phyloP scores from a whole-genome alignment of 257 asterid species.

The Gardenia jasminoides region DNA sequence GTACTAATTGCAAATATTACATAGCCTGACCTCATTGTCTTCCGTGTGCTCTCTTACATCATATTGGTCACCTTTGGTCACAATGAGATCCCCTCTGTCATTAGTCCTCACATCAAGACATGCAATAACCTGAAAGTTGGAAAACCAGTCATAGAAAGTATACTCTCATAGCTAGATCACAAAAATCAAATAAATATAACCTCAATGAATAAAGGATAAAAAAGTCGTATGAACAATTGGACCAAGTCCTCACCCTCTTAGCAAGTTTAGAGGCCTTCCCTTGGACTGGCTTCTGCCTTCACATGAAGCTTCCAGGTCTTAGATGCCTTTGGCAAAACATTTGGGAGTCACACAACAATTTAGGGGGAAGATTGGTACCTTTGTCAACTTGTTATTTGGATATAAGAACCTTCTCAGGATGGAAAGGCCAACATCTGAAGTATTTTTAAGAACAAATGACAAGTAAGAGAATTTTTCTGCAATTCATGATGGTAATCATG shows the following conservation, averaged over 20 bases:
- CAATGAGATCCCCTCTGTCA: conserved; percentile 90
- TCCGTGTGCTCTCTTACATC: conserved; percentile 78
- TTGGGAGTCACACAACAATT: conserved; percentile 15
- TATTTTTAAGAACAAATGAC: conserved; percentile 5
- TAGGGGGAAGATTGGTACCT: conserved; percentile 48
- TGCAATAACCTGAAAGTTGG: conserved; percentile 78
- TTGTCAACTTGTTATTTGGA: conserved; percentile 47
- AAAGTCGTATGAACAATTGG: not conserved
- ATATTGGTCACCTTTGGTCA: conserved; percentile 97
- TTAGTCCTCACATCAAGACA: conserved; percentile 98
- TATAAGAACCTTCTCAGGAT: conserved; percentile 72
- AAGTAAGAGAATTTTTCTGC: not conserved
- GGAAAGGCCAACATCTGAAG: conserved; percentile 90
- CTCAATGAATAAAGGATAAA: too few species aligned
- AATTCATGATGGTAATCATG: too few species aligned
- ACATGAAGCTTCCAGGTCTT: conserved; percentile 40
- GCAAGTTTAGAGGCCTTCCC: conserved; percentile 87
- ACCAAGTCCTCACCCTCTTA: conserved; percentile 68
- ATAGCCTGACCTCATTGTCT: conserved; percentile 68
- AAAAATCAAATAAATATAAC: not conserved
- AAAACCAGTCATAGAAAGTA: conserved; percentile 12
- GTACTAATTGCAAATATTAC: not conserved
- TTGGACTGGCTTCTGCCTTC: conserved; percentile 75
- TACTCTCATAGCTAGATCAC: not conserved
- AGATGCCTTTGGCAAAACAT: conserved; percentile 29